Evolutionary conservation across 2,329 filamentous ascomycete species (phyloP).

Genomic region (Alternaria ethzedia): DNA sequence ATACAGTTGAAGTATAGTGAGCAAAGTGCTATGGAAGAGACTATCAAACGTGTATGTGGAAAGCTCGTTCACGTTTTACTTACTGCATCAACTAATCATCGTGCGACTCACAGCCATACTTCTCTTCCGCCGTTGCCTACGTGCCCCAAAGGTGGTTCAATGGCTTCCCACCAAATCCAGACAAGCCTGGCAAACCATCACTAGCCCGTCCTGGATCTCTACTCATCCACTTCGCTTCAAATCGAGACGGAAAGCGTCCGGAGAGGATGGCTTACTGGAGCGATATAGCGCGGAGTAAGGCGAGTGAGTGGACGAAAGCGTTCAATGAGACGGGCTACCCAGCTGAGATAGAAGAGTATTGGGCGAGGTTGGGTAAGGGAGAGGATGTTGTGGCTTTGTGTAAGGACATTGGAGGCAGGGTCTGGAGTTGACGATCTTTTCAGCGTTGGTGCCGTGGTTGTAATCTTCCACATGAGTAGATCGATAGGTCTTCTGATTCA

Average conservation of each 20-base stretch:
- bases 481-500: background rate
- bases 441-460: background rate
- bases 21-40: slow-evolving; percentile 8
- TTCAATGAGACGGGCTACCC: slow-evolving; percentile 1
- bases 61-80: too few species aligned
- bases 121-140: background rate
- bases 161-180: background rate
- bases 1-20: slow-evolving; percentile 7
- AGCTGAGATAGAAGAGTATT: slow-evolving; percentile 1
- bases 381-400: background rate
- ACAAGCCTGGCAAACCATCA: background rate
- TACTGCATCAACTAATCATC: background rate
- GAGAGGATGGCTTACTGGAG: slow-evolving; percentile 9
- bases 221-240: slow-evolving; percentile 6
- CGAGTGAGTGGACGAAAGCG: background rate
- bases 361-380: background rate
- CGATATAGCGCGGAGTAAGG: background rate
- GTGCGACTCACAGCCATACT: background rate
- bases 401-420: background rate
- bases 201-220: background rate
- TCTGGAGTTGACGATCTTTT: background rate
- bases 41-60: background rate
- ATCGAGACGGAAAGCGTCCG: slow-evolving; percentile 8
- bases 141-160: slow-evolving; percentile 12
- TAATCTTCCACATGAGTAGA: background rate